Evolutionary conservation across 768 basidiomycete genomes (phyloP).

Genomic region (Leccinum pellstonianum): DNA sequence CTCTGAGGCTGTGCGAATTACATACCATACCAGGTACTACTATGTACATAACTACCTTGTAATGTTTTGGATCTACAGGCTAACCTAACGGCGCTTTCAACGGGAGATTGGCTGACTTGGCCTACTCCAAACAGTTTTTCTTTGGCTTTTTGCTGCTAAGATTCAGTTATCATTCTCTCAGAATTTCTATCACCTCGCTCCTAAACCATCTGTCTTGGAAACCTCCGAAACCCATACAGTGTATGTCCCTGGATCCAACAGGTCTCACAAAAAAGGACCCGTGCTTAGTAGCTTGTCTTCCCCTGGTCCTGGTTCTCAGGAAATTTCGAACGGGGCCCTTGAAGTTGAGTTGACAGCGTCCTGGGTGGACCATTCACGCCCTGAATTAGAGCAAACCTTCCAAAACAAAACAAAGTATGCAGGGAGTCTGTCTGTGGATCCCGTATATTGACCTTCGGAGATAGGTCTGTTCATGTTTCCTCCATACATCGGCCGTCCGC

Average conservation of each 20-base stretch:
- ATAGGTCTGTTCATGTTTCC: background rate
- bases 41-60: background rate
- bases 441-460: background rate
- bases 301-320: background rate
- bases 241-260: background rate
- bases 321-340: background rate
- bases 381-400: background rate
- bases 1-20: background rate
- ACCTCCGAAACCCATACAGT: background rate
- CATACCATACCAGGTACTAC: background rate
- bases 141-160: background rate
- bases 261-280: background rate
- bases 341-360: no score
- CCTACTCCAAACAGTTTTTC: background rate
- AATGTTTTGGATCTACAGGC: background rate
- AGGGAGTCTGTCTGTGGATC: background rate
- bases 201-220: background rate
- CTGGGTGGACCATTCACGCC: background rate
- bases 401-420: background rate
- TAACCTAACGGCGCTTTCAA: no score
- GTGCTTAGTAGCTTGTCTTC: background rate
- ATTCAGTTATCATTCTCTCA: background rate
- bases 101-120: background rate
- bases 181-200: no score
- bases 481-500: background rate